Base-by-base conservation (phyloP, 345 rosid genomes). In the Balakata baccata region DNA sequence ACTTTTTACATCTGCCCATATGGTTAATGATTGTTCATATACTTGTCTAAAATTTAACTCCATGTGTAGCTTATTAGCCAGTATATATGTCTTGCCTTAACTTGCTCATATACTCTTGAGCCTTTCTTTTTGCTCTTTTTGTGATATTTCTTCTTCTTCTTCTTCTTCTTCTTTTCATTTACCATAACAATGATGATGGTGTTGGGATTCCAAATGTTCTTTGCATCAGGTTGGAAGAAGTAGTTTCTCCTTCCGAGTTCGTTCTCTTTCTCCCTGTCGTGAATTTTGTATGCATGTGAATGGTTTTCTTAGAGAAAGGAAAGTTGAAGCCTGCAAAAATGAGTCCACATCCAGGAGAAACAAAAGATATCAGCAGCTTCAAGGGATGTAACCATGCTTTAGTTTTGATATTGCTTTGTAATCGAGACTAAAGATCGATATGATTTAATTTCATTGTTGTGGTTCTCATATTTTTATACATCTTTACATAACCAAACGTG, bases 171-270 rank as follows among this genome's bases (percentile, higher is more conserved):
- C 64, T 60, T 60, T 60, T 3, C 41, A 11, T 60, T 60, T 17
- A 86, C 98, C 41, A 66, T 82, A 68, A 86, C 92, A 47, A 70
- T 86, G 54, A 84, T 94, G 96, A 80, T 94, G 29, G 86, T 87
- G 86, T 87, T 7, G 97, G 97, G 79, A 83, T 92, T 78, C 97
- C 98, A 34, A 94, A 90, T 47, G 93, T 87, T 84, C 96, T 46
- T 83, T 91, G 86, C 97, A 91, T 87, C 92, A 86, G 50, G 83
- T 91, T 63, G 97, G 98, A 72, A 86, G 98, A 82, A 89, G 98
- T 89, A 76, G 66, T 29, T 54, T 17, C 37, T 37, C 64, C 63
- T 63, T 70, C 57, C 71, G 0, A 16, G 60, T 11, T 37, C 0
- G 20, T 38, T 38, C 39, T 38, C 39, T 14, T 6, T 13, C 54